phyloP scores from a whole-genome alignment of 805 yeast species.

The Myxozyma sirexii region DNA sequence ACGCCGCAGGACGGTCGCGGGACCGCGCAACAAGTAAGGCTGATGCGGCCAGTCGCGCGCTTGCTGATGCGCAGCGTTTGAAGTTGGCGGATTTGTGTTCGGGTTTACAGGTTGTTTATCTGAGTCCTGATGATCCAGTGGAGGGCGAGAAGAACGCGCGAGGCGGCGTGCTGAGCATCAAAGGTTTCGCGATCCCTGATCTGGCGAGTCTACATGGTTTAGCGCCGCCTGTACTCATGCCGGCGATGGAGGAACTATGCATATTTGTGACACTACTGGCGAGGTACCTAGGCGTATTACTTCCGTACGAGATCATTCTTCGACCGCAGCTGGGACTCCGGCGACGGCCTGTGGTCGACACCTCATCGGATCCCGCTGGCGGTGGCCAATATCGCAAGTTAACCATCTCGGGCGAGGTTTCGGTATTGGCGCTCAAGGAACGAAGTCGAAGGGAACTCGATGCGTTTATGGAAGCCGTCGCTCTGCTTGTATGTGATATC shows the following conservation, averaged over 20 bases:
- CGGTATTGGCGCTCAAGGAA: constrained; percentile 12
- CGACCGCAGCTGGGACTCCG: constrained; percentile 15
- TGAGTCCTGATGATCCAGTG: background rate
- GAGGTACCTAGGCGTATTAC: constrained; percentile 15
- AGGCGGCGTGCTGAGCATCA: constrained; percentile 6
- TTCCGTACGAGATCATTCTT: constrained; percentile 24
- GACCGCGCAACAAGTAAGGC: constrained; percentile 9
- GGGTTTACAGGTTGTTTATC: background rate
- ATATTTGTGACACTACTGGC: constrained; percentile 9
- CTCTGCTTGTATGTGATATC: constrained; percentile 25
- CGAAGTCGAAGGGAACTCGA: constrained; percentile 19
- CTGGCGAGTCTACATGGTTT: constrained; percentile 7
- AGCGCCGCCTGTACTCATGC: constrained; percentile 2
- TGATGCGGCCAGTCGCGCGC: background rate
- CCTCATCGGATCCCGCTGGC: background rate
- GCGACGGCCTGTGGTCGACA: constrained; percentile 6
- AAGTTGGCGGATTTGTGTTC: background rate
- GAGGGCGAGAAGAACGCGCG: background rate
- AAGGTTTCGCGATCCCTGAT: constrained; percentile 13
- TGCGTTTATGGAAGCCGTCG: constrained; percentile 24
- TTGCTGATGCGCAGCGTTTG: background rate
- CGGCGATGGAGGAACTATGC: constrained; percentile 7
- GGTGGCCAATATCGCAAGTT: constrained; percentile 9
- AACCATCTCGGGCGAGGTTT: constrained; percentile 5
- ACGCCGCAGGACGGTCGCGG: constrained; percentile 5